Percentiles rank a stretch among this genome's conserved stretches.
phyloP scores from a whole-genome alignment of 108 stramenopile genomes.

The Skeletonema grethae region DNA sequence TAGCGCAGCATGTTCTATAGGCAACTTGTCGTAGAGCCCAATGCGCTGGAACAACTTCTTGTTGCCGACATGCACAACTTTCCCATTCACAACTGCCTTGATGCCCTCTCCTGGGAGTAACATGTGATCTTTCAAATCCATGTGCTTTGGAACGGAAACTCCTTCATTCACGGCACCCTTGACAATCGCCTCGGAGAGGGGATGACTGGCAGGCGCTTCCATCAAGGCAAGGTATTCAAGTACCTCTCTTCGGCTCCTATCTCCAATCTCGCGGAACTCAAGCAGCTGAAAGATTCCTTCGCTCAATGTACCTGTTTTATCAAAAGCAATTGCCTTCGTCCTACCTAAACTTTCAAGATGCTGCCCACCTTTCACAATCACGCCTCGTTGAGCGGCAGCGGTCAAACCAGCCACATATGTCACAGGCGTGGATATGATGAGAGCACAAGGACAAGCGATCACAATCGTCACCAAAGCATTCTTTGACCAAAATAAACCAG shows the following conservation, averaged over 20 bases:
- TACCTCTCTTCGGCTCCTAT: conserved; percentile 43
- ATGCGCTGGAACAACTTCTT: conserved; percentile 67
- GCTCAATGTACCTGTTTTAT: conserved; percentile 88
- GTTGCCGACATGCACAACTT: conserved; percentile 72
- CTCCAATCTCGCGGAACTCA: conserved; percentile 44
- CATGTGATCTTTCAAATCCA: conserved; percentile 52
- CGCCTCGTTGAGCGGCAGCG: conserved; percentile 77
- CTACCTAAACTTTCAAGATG: conserved; percentile 71
- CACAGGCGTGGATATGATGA: conserved; percentile 89
- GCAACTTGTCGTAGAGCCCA: conserved; percentile 45
- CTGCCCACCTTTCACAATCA: conserved; percentile 83
- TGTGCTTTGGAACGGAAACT: conserved; percentile 41
- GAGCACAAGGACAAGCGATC: conserved; percentile 82
- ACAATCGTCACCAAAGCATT: conserved; percentile 81
- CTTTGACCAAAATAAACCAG: conserved; percentile 59
- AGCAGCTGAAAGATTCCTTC: conserved; percentile 71
- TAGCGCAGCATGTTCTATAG: conserved; percentile 8
- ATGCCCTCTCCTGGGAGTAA: conserved; percentile 75
- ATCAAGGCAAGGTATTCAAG: conserved; percentile 60
- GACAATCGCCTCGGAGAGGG: conserved; percentile 72
- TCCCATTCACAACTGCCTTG: conserved; percentile 55
- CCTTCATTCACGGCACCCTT: conserved; percentile 61
- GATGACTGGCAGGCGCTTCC: conserved; percentile 77
- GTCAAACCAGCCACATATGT: conserved; percentile 85
- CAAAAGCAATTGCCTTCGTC: conserved; percentile 64